Evolutionary conservation across 108 stramenopile genomes (phyloP), one percentile per base, ranked within the genome.

Genomic region (Chaetoceros muelleri): DNA sequence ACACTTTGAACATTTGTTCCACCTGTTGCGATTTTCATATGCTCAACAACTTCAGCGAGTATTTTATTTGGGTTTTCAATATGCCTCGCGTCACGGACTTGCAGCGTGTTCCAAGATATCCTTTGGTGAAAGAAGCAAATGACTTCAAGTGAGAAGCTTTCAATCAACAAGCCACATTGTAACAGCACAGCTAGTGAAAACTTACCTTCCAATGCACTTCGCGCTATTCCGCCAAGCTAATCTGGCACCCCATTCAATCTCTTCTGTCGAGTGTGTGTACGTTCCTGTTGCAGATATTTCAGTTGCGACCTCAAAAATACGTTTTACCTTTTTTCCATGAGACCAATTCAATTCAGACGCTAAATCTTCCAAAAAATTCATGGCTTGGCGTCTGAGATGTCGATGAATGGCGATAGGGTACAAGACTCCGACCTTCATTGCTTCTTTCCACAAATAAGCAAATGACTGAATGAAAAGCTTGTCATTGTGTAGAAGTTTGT

Each of bases 121-220:
- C 69, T n/a, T n/a, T n/a, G n/a, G n/a, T n/a, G n/a, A n/a, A n/a
- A n/a, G n/a, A n/a, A n/a, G n/a, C n/a, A n/a, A n/a, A n/a, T n/a
- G n/a, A n/a, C n/a, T n/a, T n/a, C n/a, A n/a, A n/a, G n/a, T n/a
- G n/a, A n/a, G n/a, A n/a, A n/a, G n/a, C n/a, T n/a, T n/a, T n/a
- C n/a, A n/a, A n/a, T n/a, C n/a, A n/a, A n/a, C n/a, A n/a, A n/a
- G n/a, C n/a, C n/a, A n/a, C n/a, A n/a, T n/a, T n/a, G n/a, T n/a
- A n/a, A n/a, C n/a, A n/a, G n/a, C n/a, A n/a, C n/a, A n/a, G n/a
- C n/a, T n/a, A n/a, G n/a, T n/a, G n/a, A n/a, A n/a, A n/a, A n/a
- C n/a, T n/a, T n/a, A n/a, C n/a, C n/a, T 24, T 1, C 64, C 64
- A 27, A 70, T 57, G 48, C 69, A 70, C 69, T 65, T 65, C 19